Evolutionary conservation across 768 basidiomycete genomes (phyloP).

Genomic region (Hypholoma fasciculare): DNA sequence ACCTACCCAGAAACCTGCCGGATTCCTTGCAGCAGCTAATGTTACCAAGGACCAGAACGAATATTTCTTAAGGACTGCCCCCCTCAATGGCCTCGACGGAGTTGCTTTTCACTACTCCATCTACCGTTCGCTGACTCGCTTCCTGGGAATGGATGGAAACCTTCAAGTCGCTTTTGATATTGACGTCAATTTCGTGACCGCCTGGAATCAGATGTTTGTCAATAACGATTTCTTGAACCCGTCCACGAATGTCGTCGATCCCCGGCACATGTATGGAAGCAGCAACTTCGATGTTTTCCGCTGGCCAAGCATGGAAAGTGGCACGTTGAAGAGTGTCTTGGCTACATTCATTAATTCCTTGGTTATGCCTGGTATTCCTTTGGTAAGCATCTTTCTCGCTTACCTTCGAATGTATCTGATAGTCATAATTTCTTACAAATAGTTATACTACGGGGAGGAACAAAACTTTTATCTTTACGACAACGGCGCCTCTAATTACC

Average conservation of each 20-base stretch:
- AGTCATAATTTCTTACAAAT: not conserved
- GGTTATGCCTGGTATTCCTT: constrained; percentile 84
- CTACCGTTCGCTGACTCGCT: constrained; percentile 83
- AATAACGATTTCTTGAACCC: constrained; percentile 86
- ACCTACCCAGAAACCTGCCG: constrained; percentile 63
- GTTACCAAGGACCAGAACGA: constrained; percentile 58
- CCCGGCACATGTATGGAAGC: constrained; percentile 88
- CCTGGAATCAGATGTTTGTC: constrained; percentile 92
- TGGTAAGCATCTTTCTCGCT: constrained; percentile 44
- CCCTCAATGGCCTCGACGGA: constrained; percentile 65
- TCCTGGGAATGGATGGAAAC: constrained; percentile 96
- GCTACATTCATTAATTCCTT: constrained; percentile 78
- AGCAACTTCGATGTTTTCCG: constrained; percentile 95
- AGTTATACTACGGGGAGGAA: constrained; percentile 91
- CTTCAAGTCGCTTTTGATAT: constrained; percentile 88
- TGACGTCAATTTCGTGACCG: constrained; percentile 77
- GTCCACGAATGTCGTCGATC: constrained; percentile 64
- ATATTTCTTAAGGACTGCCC: constrained; percentile 76
- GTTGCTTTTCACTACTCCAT: constrained; percentile 95
- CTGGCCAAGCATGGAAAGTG: constrained; percentile 88
- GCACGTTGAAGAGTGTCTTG: constrained; percentile 72
- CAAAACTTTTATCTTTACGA: constrained; percentile 89
- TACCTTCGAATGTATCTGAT: not conserved
- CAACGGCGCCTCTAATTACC: constrained; percentile 88
- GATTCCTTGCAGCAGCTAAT: constrained; percentile 70